Percentiles rank a stretch among this genome's conserved stretches.
phyloP scores from a whole-genome alignment of 176 grass and related monocot genomes.

The Phragmites australis region DNA sequence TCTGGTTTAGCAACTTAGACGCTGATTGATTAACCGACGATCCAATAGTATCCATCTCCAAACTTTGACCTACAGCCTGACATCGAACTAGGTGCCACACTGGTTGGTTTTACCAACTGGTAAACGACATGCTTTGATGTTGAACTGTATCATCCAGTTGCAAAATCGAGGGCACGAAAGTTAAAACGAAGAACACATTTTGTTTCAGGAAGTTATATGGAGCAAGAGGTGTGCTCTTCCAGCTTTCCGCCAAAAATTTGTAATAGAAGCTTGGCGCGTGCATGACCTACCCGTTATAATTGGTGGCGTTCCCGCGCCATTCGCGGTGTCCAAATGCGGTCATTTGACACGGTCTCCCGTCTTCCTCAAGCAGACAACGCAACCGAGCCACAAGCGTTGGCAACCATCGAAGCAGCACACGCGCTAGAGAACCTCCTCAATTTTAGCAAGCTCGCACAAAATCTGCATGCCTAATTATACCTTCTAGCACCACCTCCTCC shows the following conservation, averaged over 20 bases:
- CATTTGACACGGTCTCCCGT: conserved; percentile 45
- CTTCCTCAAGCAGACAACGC: conserved; percentile 9
- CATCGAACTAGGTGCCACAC: too few relatives aligned
- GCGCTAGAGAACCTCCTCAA: conserved; percentile 19
- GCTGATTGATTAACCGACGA: too few relatives aligned
- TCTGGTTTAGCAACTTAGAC: too few relatives aligned
- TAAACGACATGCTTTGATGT: too few relatives aligned
- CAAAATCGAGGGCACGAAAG: neutral
- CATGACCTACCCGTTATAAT: neutral
- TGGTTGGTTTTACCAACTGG: too few relatives aligned
- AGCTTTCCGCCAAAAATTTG: neutral
- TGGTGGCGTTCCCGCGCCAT: neutral
- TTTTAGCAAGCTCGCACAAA: conserved; percentile 43
- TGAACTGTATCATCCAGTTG: too few relatives aligned
- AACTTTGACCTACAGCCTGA: too few relatives aligned
- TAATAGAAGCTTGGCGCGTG: neutral
- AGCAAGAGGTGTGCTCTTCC: neutral
- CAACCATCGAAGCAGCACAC: conserved; percentile 14
- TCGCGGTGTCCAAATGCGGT: conserved; percentile 30
- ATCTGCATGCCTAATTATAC: conserved; percentile 56
- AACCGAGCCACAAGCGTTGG: conserved; percentile 7
- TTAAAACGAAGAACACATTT: neutral
- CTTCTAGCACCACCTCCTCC: conserved; percentile 38
- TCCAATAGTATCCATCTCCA: too few relatives aligned
- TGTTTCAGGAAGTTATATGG: neutral